Evolutionary conservation across 306 rosid species (phyloP).

Genomic region (Cyclanthera cordifolia): DNA sequence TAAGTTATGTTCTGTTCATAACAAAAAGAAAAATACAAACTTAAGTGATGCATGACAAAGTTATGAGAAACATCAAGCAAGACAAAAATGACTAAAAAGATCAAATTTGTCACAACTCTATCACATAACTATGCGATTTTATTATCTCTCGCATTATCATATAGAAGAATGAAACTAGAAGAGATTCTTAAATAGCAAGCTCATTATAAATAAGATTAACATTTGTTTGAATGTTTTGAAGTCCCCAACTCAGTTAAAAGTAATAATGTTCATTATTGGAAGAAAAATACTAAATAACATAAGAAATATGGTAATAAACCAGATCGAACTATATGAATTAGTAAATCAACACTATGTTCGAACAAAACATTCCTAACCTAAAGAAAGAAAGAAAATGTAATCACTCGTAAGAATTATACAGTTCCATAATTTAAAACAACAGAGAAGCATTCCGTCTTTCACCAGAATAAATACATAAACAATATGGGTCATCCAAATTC

Average conservation of each 20-base stretch:
- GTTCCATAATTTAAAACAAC: neutral
- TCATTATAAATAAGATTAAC: slow-evolving; percentile 1
- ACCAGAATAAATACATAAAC: neutral
- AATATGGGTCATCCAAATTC: neutral
- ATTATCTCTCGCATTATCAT: neutral
- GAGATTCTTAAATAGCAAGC: neutral
- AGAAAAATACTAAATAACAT: neutral
- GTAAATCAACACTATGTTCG: neutral
- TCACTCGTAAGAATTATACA: neutral
- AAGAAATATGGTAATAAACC: neutral
- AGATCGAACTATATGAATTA: neutral
- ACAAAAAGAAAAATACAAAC: neutral
- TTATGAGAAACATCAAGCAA: neutral
- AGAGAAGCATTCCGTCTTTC: neutral
- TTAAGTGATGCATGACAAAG: neutral
- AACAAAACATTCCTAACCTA: neutral
- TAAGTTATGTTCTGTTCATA: neutral
- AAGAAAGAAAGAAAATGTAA: neutral
- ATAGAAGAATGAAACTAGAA: neutral
- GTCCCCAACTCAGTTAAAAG: neutral
- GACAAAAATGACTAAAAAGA: neutral
- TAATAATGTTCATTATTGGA: neutral
- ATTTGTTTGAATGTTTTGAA: neutral
- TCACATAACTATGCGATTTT: neutral
- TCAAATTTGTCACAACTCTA: neutral